Evolutionary conservation across 2,329 filamentous ascomycete species (phyloP), one percentile per base, ranked within the genome.

Genomic region (Gremmenia infestans): DNA sequence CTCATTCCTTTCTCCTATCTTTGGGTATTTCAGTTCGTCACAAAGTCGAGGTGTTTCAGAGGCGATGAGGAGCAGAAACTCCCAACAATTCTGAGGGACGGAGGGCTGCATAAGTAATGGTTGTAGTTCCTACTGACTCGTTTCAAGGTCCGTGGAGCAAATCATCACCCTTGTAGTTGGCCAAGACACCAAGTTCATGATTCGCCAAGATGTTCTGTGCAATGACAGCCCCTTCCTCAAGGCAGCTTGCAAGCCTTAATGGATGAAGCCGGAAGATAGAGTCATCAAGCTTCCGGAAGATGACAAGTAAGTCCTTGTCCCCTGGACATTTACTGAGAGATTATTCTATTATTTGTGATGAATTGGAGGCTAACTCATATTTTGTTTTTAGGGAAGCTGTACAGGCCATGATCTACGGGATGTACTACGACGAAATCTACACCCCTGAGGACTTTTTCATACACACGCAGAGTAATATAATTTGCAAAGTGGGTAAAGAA

Each of bases 191-290:
- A 37, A n/a, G 12, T 23, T 60, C 15, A 4, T 39, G 1, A 48
- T 58, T 12, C 58, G 62, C 14, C 54, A 60, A 45, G 48, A 57
- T 3, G 6, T 60, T 2, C 55, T 65, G 7, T 58, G 55, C 48
- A 46, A 53, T 0, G 46, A 52, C 14, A 60, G 58, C 23, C 40
- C 45, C 11, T 49, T 58, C 19, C 59, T 60, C 43, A 36, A 59
- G 28, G 50, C 54, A 14, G 47, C 37, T 19, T 59, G 48, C 45
- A 59, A 63, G 39, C 52, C 54, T 1, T 48, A 42, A 25, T 58
- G 54, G 48, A 46, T 53, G 50, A 48, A 48, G 4, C n/a, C 12
- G 5, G 32, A 54, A 19, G 22, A 52, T 17, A 37, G 36, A 2
- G 40, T 37, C 4, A 51, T 62, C 22, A 40, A 28, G 5, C 35